Evolutionary conservation across 176 grass and related monocot genomes (phyloP), one percentile per base, ranked within the genome.

Genomic region (Ananas comosus): DNA sequence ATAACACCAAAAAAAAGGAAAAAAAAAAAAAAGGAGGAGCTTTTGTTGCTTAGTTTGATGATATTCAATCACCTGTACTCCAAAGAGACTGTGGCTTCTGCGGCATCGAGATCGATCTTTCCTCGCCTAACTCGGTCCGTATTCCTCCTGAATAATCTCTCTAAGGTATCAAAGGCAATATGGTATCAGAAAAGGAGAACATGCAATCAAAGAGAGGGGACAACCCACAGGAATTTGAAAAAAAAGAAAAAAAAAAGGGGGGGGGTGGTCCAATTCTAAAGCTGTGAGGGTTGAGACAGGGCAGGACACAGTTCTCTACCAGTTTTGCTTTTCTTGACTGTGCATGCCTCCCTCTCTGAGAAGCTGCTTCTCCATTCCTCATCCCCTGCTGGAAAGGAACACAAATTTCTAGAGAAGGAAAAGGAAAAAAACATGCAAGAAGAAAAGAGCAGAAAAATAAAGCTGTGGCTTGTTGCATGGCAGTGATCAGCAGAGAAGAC

Each of bases 331-430:
- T 99, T 99, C 82, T 91, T 94, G 48, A 86, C 75, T 51, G 85
- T 91, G 84, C 54, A 75, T 50, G 87, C 75, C 65, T 99, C 95
- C 81, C 76, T 94, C 64, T 77, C 76, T 56, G 90, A 66, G 74
- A 93, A 83, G 78, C 90, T 94, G 85, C 82, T 83, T 28, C 95
- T 99, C 85, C 90, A 94, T 82, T 85, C 87, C 3, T 88, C 82
- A 64, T 84, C 85, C 56, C 83, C 87, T 72, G 80, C 92, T 61
- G 56, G 2, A 61, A 42, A 61, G 56, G 56, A 61, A 61, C 56
- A 61, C 56, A 61, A 9, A 19, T 61, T 61, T 61, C 56, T 22
- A 61, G 56, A 18, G 9, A 61, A 61, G 21, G 21, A 19, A 61
- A 16, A 61, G 33, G 33, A 8, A 42, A 33, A 23, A 42, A 42